Percentiles rank a stretch among this genome's conserved stretches.
Evolutionary conservation across 352 stramenopile genomes (phyloP).

Genomic region (Phytophthora citricola): DNA sequence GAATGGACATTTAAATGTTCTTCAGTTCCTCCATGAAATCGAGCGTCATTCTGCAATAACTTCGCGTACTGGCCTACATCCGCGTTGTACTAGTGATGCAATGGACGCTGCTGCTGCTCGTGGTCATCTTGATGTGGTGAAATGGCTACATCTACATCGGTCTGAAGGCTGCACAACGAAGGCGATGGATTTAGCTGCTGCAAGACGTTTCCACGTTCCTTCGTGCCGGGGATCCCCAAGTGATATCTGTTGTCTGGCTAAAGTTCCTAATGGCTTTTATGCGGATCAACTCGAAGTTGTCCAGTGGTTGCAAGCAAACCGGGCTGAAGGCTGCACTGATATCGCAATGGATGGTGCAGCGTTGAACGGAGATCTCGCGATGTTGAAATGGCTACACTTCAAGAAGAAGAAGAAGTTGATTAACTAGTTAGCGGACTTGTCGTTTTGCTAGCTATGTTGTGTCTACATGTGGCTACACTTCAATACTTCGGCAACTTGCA

Average conservation of each 20-base stretch:
- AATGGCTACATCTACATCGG: not conserved
- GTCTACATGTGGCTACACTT: slow-evolving; percentile 6
- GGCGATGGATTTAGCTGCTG: not conserved
- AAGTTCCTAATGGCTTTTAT: not conserved
- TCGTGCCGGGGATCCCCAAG: not conserved
- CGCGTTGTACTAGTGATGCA: not conserved
- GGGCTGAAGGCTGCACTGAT: not conserved
- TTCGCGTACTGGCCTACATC: not conserved
- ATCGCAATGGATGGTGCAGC: slow-evolving; percentile 6
- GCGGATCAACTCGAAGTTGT: not conserved
- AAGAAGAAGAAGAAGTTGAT: too few relatives aligned
- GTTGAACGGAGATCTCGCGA: not conserved
- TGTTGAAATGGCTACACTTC: slow-evolving; percentile 6
- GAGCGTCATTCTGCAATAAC: not conserved
- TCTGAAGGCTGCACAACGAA: not conserved
- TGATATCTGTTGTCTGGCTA: not conserved
- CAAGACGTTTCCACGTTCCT: not conserved
- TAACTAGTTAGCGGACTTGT: too few relatives aligned
- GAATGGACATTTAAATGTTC: not conserved
- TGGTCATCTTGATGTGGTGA: not conserved
- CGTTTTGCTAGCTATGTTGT: too few relatives aligned
- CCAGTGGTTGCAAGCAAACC: not conserved
- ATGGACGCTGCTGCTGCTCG: not conserved
- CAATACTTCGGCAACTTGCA: slow-evolving; percentile 1
- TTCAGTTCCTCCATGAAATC: not conserved